Evolutionary conservation across 306 rosid species (phyloP), one percentile per base, ranked within the genome.

Genomic region (Cicer bijugum): DNA sequence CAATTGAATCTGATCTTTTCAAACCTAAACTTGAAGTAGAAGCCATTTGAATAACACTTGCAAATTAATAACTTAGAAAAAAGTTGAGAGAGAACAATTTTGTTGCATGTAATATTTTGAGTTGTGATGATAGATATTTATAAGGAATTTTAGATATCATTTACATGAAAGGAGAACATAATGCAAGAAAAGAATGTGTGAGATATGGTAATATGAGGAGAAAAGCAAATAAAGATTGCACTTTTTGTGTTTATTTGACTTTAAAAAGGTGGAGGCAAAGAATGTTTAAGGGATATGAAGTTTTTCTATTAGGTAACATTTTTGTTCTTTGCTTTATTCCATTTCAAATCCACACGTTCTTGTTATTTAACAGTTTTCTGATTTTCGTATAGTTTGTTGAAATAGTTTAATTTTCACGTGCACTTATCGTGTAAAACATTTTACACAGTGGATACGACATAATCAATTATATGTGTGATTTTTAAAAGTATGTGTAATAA

Each of bases 161-260:
- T 81, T 67, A 78, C 60, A 61, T 69, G 81, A 78, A 74, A 79
- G 63, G 75, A 72, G 64, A 77, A 65, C 44, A 28, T 73, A 73
- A 70, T 81, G 89, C 73, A 90, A 83, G 91, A 81, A 93, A 88
- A 82, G 96, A 90, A 89, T 91, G 78, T 66, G 17, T 43, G 60
- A 86, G 85, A 78, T 69, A 4, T 45, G 51, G 38, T 42, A 14
- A 10, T 50, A 33, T 43, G 85, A 28, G 51, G 77, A 47, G 74
- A 50, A 50, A 81, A 82, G 78, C 50, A 81, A 57, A 75, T 55
- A 55, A 42, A 11, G 75, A 76, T 47, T 73, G 70, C 28, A 28
- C 42, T 53, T 56, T 70, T 69, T 61, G 50, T 53, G 45, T 72
- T 72, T 33, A 9, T 40, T 64, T 47, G 59, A 44, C 67, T 58